A percentile compares a stretch with the other conserved stretches of the same genome.
These are phyloP conservation scores for Coemansia guatemalensis DNA, from an alignment of 192 early-diverging fungal genomes.

Conservation along the genomic window DNA sequence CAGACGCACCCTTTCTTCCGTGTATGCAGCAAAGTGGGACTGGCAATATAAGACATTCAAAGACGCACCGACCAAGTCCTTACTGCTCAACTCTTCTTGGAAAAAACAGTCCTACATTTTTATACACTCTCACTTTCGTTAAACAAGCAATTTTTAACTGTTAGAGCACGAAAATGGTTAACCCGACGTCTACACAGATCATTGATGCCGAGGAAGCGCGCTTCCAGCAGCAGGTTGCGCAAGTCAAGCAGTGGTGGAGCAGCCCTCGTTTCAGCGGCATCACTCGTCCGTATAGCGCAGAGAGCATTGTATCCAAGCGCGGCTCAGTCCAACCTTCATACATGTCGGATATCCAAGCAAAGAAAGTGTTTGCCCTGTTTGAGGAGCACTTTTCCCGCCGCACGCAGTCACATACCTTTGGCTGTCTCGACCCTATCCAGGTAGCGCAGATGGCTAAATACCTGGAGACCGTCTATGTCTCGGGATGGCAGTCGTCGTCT, in stretches of 20 bases:
- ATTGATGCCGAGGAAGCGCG: conserved; percentile 63
- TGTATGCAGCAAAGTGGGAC: neutral
- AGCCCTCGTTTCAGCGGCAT: conserved; percentile 78
- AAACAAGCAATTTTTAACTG: neutral
- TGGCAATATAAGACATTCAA: neutral
- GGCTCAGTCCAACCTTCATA: conserved; percentile 74
- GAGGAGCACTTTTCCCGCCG: conserved; percentile 72
- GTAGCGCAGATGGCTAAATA: conserved; percentile 96
- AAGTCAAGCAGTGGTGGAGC: conserved; percentile 88
- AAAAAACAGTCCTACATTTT: conserved; percentile 1
- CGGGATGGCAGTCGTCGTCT: conserved; percentile 97
- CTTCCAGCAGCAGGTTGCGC: conserved; percentile 78
- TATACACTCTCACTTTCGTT: neutral
- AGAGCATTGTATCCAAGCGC: conserved; percentile 85
- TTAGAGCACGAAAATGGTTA: conserved; percentile 20
- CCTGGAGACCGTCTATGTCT: conserved; percentile 96
- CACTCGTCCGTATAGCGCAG: conserved; percentile 82
- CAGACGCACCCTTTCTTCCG: conserved; percentile 3
- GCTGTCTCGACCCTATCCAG: conserved; percentile 92
- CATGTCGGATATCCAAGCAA: conserved; percentile 83
- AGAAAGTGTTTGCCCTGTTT: conserved; percentile 89
- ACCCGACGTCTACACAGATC: conserved; percentile 18
- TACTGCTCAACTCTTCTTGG: neutral
- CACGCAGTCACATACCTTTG: conserved; percentile 91
- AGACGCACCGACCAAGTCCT: neutral